Percentiles rank a stretch among this genome's conserved stretches.
These are phyloP conservation scores for Zopfia rhizophila DNA, from an alignment of 2,329 filamentous ascomycete species.

Conservation along the genomic window DNA sequence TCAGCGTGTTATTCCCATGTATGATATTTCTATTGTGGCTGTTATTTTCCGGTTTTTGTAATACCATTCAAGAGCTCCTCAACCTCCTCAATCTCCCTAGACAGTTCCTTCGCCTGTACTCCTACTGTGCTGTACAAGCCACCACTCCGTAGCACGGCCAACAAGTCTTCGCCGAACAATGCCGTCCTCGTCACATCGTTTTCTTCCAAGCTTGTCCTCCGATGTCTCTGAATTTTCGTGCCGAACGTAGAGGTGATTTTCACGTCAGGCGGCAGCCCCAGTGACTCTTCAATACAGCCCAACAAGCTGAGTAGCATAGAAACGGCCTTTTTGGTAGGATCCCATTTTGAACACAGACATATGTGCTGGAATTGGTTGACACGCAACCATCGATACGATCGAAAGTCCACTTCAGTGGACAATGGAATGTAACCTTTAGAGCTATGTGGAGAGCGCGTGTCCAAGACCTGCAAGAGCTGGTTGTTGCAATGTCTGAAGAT, in stretches of 20 bases:
- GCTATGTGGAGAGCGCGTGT: background rate
- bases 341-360: background rate
- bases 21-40: too few relatives aligned
- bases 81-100: background rate
- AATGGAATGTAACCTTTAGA: background rate
- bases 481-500: constrained; percentile 1
- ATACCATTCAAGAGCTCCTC: constrained; percentile 1
- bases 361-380: background rate
- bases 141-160: background rate
- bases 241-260: too few relatives aligned
- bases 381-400: background rate
- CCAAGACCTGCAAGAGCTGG: background rate
- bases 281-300: background rate
- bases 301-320: constrained; percentile 1
- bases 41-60: too few relatives aligned
- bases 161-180: background rate
- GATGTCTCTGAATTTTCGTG: background rate
- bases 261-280: background rate
- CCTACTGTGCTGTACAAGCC: background rate
- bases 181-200: too few relatives aligned
- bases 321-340: background rate
- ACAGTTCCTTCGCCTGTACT: constrained; percentile 1
- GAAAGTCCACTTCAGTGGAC: background rate
- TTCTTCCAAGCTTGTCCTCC: background rate
- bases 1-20: too few relatives aligned